Percentiles rank a stretch among this genome's conserved stretches.
Conservation (phyloP, 805 yeast species). For the Starmera dryadoides region DNA sequence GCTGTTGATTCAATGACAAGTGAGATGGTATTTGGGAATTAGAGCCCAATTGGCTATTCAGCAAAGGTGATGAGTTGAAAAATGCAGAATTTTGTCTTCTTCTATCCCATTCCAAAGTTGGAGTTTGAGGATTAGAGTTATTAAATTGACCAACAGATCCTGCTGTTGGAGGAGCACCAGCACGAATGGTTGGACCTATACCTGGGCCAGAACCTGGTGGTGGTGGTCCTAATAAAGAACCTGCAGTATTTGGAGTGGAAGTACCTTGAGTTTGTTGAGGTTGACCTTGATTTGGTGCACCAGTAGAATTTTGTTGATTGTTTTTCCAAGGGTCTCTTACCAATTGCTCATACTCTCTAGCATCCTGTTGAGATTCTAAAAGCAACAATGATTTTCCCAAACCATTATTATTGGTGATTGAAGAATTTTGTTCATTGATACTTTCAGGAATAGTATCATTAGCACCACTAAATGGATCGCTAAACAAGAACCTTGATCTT, state of each 20-base stretch:
- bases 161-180: constrained; percentile 1
- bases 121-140: constrained; percentile 33
- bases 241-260: constrained; percentile 1
- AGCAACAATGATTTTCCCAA: constrained; percentile 33
- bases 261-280: constrained; percentile 6
- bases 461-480: constrained; percentile 54
- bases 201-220: constrained; percentile 4
- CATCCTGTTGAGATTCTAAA: constrained; percentile 29
- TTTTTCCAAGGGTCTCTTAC: constrained; percentile 37
- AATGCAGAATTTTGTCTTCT: constrained; percentile 50
- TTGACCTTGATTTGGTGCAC: constrained; percentile 5
- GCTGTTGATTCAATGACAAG: constrained; percentile 11
- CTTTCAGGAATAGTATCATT: constrained; percentile 19
- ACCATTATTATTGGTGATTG: constrained; percentile 19
- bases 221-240: background rate
- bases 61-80: constrained; percentile 28
- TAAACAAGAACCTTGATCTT: constrained; percentile 62
- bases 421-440: constrained; percentile 4
- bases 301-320: constrained; percentile 7
- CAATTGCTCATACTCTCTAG: constrained; percentile 32
- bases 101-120: constrained; percentile 38
- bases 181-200: background rate
- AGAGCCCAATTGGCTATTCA: constrained; percentile 14
- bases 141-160: constrained; percentile 6
- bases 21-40: constrained; percentile 18